phyloP scores from a whole-genome alignment of 176 grass and related monocot genomes.

The Zizania latifolia region DNA sequence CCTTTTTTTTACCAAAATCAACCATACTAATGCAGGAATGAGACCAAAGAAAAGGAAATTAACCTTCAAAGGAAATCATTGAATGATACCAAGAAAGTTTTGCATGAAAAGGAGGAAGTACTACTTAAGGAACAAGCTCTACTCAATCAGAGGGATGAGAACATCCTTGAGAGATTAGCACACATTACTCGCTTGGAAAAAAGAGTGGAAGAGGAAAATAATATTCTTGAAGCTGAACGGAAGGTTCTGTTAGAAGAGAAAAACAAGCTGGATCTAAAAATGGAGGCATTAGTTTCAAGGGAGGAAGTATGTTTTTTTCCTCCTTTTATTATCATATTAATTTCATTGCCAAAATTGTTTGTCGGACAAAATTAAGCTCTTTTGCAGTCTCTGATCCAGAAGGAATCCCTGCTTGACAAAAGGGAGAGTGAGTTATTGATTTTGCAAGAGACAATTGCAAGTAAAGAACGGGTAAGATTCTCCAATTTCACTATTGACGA shows the following conservation, averaged over 20 bases:
- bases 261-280: constrained; percentile 61
- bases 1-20: constrained; percentile 10
- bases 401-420: constrained; percentile 69
- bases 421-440: constrained; percentile 67
- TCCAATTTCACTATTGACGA: constrained; percentile 3
- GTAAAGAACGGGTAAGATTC: constrained; percentile 61
- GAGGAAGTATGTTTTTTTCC: constrained; percentile 65
- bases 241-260: constrained; percentile 58
- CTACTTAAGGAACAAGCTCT: constrained; percentile 53
- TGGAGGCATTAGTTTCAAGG: constrained; percentile 51
- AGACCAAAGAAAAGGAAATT: constrained; percentile 72
- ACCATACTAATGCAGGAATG: constrained; percentile 40
- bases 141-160: constrained; percentile 72
- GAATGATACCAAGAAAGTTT: constrained; percentile 62
- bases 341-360: background rate
- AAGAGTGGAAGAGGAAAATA: constrained; percentile 48
- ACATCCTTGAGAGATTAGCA: constrained; percentile 58
- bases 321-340: background rate
- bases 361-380: constrained; percentile 14
- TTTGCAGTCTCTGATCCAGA: constrained; percentile 57
- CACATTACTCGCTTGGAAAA: constrained; percentile 56
- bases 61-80: constrained; percentile 52
- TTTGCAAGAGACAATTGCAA: constrained; percentile 73
- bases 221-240: constrained; percentile 49
- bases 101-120: constrained; percentile 68